Evolutionary conservation across 2,329 filamentous ascomycete species (phyloP), one percentile per base, ranked within the genome.

Genomic region (Aureobasidium sp.): DNA sequence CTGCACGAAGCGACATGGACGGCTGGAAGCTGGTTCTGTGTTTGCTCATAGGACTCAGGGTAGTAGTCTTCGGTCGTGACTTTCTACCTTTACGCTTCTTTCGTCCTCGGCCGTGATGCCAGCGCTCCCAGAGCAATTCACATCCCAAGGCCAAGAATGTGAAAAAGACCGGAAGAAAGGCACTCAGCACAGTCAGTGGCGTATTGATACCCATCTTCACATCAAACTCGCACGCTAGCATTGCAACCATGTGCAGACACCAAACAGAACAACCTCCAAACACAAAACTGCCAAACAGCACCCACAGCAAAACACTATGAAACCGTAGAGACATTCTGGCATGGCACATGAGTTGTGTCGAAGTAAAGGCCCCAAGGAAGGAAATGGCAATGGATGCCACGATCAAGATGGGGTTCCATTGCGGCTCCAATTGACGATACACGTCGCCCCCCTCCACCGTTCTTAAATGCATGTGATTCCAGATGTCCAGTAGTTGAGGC

Each of bases 221-320:
- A 65, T 72, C 70, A 14, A 72, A 65, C 51, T 71, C 68, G 65
- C 68, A 72, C 14, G 71, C 71, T 47, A 72, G 62, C 69, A 72
- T 72, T 25, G 71, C 71, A 17, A 72, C 70, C 52, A 70, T 69
- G 51, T 72, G 71, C 2, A 72, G 63, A 62, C 67, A 67, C 70
- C 71, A 72, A 42, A 72, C 70, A 7, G 68, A 70, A 62, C 71
- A 72, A 56, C 72, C 72, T 27, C 71, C 71, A 61, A 72, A 72
- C 11, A 70, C 70, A 49, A 71, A 60, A 56, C 69, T 71, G 8
- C 68, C 69, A 11, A 71, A 62, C 12, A 68, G 63, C 3, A 67
- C 67, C 71, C 71, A 72, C 11, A 71, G 63, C 25, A 72, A 61
- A 3, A 72, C 68, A 44, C 67, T 68, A 12, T 66, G 67, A 34